Base-by-base conservation (phyloP, 2,329 filamentous ascomycete species). In the Aureobasidium namibiae region DNA sequence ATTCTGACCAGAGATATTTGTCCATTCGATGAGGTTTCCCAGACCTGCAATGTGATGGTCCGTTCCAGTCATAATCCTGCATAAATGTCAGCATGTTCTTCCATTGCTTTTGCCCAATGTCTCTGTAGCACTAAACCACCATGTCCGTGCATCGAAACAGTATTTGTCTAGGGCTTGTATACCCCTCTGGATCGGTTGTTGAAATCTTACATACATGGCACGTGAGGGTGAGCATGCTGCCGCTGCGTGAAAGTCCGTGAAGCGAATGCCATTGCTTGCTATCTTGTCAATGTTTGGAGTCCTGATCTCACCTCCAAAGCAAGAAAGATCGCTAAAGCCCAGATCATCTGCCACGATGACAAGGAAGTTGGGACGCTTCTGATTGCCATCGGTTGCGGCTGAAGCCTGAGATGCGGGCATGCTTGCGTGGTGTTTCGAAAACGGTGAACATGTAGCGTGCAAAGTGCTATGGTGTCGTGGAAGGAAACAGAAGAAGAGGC, bases 171-270 rank as follows among this genome's bases (percentile, higher is more conserved):
- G 16, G 21, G 41, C 13, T 24, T 16, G 21, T 6, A 11, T 26
- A 26, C 2, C 7, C 8, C 13, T 16, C 23, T 16, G 23, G 23
- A 44, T 11, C 41, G 11, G 14, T 13, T 6, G 8, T 16, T 6
- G 16, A 50, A 18, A 16, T 8, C 16, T 24, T 4, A 46, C 61
- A 52, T 60, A 60, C 84, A 87, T 87, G 18, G 83, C 81, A 38
- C 83, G 75, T 2, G 82, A 83, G 1, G 84, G 84, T 52, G 82
- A 86, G 70, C 83, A 87, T 53, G 84, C 83, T 2, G 83, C 80
- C 0, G 84, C 83, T 1, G 83, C 80, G 65, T 87, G 84, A 68
- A 85, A 86, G 64, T 85, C 81, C 0, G 82, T 86, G 65, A 86
- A 83, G 5, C 82, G 79, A 21, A 86, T 69, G 31, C 82, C 71